Percentiles rank a stretch among this genome's conserved stretches.
phyloP scores from a whole-genome alignment of 495 filamentous ascomycete genomes.

The Trichoderma reesei region DNA sequence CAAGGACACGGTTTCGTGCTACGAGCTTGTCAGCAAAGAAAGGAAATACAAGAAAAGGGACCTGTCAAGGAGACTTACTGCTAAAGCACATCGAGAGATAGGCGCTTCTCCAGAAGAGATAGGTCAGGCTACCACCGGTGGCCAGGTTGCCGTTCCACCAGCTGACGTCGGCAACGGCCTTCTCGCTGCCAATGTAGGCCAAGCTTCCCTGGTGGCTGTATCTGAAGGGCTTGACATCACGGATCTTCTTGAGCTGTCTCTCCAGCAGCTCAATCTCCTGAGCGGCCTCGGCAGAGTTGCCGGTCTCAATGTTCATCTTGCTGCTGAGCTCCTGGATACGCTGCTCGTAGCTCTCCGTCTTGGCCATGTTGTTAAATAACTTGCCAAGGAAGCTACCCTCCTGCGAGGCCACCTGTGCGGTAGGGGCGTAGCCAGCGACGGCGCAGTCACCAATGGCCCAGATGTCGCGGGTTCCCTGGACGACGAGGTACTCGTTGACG shows the following conservation, averaged over 20 bases:
- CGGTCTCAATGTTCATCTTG: conserved; percentile 39
- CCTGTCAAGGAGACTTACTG: conserved; percentile 49
- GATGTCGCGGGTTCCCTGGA: conserved; percentile 91
- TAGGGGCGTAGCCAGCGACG: conserved; percentile 93
- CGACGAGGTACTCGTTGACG: conserved; percentile 97
- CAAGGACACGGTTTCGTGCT: conserved; percentile 87
- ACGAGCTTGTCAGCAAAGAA: conserved; percentile 16
- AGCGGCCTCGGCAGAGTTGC: conserved; percentile 52
- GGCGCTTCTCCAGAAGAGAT: conserved; percentile 92
- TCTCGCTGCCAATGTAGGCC: conserved; percentile 96
- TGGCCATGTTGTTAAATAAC: conserved; percentile 96
- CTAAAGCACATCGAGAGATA: conserved; percentile 99
- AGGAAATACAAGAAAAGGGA: not conserved
- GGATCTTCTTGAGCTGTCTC: conserved; percentile 76
- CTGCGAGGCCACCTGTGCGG: conserved; percentile 91
- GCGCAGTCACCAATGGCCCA: conserved; percentile 81
- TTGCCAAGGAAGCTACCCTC: conserved; percentile 92
- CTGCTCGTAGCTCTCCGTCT: conserved; percentile 68
- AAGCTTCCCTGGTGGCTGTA: conserved; percentile 94
- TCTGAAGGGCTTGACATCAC: conserved; percentile 92
- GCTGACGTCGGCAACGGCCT: conserved; percentile 93
- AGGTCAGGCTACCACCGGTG: conserved; percentile 69
- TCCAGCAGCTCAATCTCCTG: conserved; percentile 76
- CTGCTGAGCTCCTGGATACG: conserved; percentile 54
- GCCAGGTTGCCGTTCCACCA: conserved; percentile 97